phyloP scores from a whole-genome alignment of 495 filamentous ascomycete genomes.

The Xylaria cubensis region DNA sequence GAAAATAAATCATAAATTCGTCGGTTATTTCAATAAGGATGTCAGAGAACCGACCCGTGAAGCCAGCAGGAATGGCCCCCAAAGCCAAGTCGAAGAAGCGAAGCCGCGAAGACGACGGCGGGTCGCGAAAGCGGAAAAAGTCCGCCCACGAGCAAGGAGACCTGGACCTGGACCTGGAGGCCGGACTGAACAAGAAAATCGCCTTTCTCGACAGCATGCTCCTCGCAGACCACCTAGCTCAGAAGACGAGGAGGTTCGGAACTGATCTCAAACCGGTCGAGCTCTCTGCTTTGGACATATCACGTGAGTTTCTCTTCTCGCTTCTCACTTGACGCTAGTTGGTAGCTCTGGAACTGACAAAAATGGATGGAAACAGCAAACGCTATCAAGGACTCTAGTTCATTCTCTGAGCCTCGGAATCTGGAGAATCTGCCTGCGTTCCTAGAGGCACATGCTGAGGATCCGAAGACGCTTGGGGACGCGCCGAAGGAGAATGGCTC shows the following conservation, averaged over 20 bases:
- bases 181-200: constrained; percentile 82
- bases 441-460: constrained; percentile 67
- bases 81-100: constrained; percentile 49
- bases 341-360: background rate
- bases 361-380: constrained; percentile 33
- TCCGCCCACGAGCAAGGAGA: constrained; percentile 62
- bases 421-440: constrained; percentile 78
- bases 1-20: background rate
- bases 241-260: constrained; percentile 77
- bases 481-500: constrained; percentile 73
- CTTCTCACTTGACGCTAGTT: background rate
- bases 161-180: constrained; percentile 63
- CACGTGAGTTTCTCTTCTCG: constrained; percentile 60
- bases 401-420: constrained; percentile 66
- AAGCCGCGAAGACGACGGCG: constrained; percentile 42
- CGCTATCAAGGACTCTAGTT: constrained; percentile 71
- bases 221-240: constrained; percentile 85
- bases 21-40: background rate
- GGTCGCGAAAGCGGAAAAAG: constrained; percentile 61
- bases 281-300: constrained; percentile 79
- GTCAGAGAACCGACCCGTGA: background rate
- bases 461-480: constrained; percentile 60
- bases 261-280: constrained; percentile 82
- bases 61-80: constrained; percentile 13
- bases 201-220: constrained; percentile 79